Evolutionary conservation across 805 yeast species (phyloP).

Genomic region (Alloascoidea africana): DNA sequence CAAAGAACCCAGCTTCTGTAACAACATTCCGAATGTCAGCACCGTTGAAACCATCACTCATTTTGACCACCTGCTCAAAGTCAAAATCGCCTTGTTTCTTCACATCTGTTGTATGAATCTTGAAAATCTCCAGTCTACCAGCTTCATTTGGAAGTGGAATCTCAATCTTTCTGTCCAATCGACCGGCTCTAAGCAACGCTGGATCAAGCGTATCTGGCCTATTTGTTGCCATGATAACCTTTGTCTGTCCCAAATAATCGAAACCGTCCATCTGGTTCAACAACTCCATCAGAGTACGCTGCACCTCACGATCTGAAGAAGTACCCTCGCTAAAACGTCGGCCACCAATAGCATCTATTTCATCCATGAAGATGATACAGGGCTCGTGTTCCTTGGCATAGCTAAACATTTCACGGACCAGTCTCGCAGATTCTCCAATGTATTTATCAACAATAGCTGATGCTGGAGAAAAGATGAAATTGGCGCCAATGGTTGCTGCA

Average conservation of each 20-base stretch:
- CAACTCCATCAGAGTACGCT: slow-evolving; percentile 93
- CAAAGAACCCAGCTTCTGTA: slow-evolving; percentile 98
- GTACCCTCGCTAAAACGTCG: slow-evolving; percentile 96
- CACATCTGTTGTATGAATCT: slow-evolving; percentile 78
- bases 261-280: slow-evolving; percentile 98
- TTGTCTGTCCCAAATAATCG: slow-evolving; percentile 91
- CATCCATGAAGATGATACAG: slow-evolving; percentile 96
- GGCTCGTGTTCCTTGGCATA: slow-evolving; percentile 98
- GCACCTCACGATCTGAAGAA: slow-evolving; percentile 96
- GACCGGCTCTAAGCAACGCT: slow-evolving; percentile 91
- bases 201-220: slow-evolving; percentile 98
- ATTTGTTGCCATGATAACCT: slow-evolving; percentile 98
- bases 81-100: slow-evolving; percentile 91
- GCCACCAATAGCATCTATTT: slow-evolving; percentile 97
- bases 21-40: slow-evolving; percentile 94
- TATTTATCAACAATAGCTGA: slow-evolving; percentile 96
- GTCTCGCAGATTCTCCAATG: slow-evolving; percentile 94
- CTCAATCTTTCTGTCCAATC: slow-evolving; percentile 93
- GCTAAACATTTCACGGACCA: slow-evolving; percentile 94
- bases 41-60: slow-evolving; percentile 98
- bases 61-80: slow-evolving; percentile 91
- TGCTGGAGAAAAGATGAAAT: slow-evolving; percentile 95
- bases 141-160: slow-evolving; percentile 92
- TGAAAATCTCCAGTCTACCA: slow-evolving; percentile 86
- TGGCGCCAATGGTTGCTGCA: slow-evolving; percentile 97